Base-by-base conservation (phyloP, 495 filamentous ascomycete genomes). In the Neurospora cerealis region DNA sequence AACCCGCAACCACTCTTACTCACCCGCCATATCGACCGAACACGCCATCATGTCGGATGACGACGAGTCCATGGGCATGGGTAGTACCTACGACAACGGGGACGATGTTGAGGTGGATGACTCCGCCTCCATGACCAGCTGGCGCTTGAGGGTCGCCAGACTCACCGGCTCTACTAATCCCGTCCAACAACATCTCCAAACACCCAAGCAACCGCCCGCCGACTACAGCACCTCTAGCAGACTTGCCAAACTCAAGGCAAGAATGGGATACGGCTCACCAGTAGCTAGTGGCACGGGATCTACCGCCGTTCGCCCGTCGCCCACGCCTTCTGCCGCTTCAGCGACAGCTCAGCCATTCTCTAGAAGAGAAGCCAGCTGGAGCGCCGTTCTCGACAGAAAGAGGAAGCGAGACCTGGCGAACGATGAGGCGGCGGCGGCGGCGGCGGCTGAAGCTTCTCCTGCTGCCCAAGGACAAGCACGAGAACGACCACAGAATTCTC, bases 291-390 rank as follows among this genome's bases (percentile, higher is more conserved):
- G 37, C n/a, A 15, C 21, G 10, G 38, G 46, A 36, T 28, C 39
- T 2, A 34, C 21, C 8, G 19, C 34, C 46, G 62, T 24, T 39
- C 28, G 11, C 17, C 37, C 37, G 1, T 72, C 71, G 19, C 74
- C 72, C 32, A 73, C 71, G 3, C 74, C 71, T 2, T 75, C 44
- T 7, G 72, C 38, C 41, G 44, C 75, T 37, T 42, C 66, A 48
- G 66, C 69, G 62, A 32, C 37, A 69, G 41, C 70, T 62, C 42
- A n/a, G 15, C 54, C 54, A 66, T 66, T 66, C 15, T 66, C 54
- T 34, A 32, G 54, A 36, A 66, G 54, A 28, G 54, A 66, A 8
- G 54, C 54, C 28, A 66, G 54, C 54, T 66, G 54, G 54, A 66
- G 54, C 28, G 54, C 54, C 28, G 19, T 66, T 66, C 24, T 66